Percentiles rank a stretch among this genome's conserved stretches.
Evolutionary conservation across 2,329 filamentous ascomycete species (phyloP).

Genomic region (Penicillium sp.): DNA sequence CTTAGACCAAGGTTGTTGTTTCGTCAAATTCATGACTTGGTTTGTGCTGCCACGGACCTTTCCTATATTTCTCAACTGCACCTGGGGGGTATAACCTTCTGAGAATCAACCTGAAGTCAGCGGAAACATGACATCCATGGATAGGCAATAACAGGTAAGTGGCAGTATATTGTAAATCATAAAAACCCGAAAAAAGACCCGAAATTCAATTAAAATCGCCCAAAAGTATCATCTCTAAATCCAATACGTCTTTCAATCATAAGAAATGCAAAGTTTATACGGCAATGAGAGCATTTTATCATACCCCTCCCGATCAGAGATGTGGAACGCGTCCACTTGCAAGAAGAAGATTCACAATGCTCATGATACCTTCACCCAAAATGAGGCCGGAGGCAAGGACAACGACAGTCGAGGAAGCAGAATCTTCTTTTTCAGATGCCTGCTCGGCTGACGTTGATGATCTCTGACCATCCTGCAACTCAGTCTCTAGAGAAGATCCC

Average conservation of each 20-base stretch:
- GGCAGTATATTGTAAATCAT: neutral
- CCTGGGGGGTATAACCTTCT: neutral
- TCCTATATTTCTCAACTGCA: neutral
- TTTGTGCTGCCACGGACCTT: neutral
- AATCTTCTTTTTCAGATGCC: conserved; percentile 25
- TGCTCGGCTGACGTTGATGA: conserved; percentile 36
- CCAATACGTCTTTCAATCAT: neutral
- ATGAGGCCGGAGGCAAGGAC: conserved; percentile 87
- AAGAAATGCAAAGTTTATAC: neutral
- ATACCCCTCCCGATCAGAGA: conserved; percentile 39
- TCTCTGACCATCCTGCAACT: neutral
- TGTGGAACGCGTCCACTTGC: conserved; percentile 70
- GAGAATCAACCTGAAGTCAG: neutral
- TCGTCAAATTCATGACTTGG: neutral
- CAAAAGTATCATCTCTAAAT: neutral
- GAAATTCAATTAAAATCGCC: neutral
- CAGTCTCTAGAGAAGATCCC: neutral
- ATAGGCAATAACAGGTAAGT: neutral
- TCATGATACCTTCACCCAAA: conserved; percentile 80
- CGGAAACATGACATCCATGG: neutral
- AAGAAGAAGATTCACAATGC: conserved; percentile 77
- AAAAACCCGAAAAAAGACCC: neutral
- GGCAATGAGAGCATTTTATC: too few species aligned
- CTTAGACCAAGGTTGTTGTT: neutral
- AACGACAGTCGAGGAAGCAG: conserved; percentile 58